Conservation (phyloP, 805 yeast genomes). For the Myxozyma vanderwaltii region DNA sequence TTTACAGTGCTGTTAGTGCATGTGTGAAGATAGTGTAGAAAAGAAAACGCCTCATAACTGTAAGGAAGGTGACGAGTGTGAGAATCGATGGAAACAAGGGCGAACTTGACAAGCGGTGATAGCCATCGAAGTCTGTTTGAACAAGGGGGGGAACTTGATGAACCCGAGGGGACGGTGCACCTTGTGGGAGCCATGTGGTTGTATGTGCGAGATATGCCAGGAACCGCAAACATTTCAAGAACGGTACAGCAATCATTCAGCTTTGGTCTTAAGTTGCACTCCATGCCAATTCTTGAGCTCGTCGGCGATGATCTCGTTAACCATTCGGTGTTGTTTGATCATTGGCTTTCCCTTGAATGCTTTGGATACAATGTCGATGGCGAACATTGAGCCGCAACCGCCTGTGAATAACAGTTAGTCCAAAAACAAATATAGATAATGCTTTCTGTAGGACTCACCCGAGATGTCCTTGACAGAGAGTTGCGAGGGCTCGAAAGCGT, state of each 20-base stretch:
- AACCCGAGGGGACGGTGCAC: neutral
- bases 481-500: constrained; percentile 60
- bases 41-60: too few species aligned
- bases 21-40: too few species aligned
- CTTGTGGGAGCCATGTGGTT: too few species aligned
- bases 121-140: too few species aligned
- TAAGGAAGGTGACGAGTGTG: too few species aligned
- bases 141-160: neutral
- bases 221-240: too few species aligned
- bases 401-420: constrained; percentile 34
- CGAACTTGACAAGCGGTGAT: too few species aligned
- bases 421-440: neutral
- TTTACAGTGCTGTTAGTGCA: too few species aligned
- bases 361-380: constrained; percentile 71
- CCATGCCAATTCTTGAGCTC: constrained; percentile 96
- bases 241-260: constrained; percentile 37
- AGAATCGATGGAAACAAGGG: too few species aligned
- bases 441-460: constrained; percentile 46
- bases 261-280: constrained; percentile 76
- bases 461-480: constrained; percentile 78
- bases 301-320: constrained; percentile 75
- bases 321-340: constrained; percentile 90
- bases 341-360: constrained; percentile 78
- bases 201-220: too few species aligned
- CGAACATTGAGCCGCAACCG: constrained; percentile 98